These are phyloP conservation scores for Trametes pubescens DNA, from an alignment of 1,284 basidiomycete species.

Conservation along the genomic window DNA sequence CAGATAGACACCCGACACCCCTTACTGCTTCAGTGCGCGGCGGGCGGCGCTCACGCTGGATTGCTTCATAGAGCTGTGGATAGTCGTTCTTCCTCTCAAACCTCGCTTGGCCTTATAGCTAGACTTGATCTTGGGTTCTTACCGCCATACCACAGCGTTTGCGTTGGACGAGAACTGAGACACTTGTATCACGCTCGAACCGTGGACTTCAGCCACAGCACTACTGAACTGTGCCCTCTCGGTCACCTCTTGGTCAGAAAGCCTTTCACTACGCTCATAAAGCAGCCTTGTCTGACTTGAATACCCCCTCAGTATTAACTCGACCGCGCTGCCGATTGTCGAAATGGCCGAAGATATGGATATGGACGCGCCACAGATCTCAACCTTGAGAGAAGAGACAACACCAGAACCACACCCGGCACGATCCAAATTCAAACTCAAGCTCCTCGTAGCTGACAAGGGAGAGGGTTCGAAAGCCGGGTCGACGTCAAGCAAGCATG, in stretches of 20 bases:
- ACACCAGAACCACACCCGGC: conserved; percentile 64
- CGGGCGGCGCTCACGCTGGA: background rate
- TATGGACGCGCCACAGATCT: conserved; percentile 83
- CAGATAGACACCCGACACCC: background rate
- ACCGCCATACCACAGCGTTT: too few species aligned
- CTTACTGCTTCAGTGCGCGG: background rate
- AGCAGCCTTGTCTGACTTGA: background rate
- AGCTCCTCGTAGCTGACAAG: conserved; percentile 58
- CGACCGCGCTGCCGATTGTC: background rate
- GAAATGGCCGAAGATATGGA: conserved; percentile 50
- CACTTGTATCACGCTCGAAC: too few species aligned
- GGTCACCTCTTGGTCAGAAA: background rate
- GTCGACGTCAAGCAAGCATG: conserved; percentile 39
- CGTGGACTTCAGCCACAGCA: too few species aligned
- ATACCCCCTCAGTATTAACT: background rate
- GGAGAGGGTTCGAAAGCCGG: conserved; percentile 42
- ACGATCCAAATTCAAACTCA: conserved; percentile 57
- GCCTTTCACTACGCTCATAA: too few species aligned
- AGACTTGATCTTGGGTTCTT: too few species aligned
- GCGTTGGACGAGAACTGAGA: too few species aligned
- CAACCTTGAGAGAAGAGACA: conserved; percentile 73
- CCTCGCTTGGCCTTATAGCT: too few species aligned
- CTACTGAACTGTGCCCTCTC: too few species aligned
- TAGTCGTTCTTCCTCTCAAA: background rate
- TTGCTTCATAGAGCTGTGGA: background rate